Base-by-base conservation (phyloP, 1,139 yeast genomes). In the Taphrina confusa region DNA sequence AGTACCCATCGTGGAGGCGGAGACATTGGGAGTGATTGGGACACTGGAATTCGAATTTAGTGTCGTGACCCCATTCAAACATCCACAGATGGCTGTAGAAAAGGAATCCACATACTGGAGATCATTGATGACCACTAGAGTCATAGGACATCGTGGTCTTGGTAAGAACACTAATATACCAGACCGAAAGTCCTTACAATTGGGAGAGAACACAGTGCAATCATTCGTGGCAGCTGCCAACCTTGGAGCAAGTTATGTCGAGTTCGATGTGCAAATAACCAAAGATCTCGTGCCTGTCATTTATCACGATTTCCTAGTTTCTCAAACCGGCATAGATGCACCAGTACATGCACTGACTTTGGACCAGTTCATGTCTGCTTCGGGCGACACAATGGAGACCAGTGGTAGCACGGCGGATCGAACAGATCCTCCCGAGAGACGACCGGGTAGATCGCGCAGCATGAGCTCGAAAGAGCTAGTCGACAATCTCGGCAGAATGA, bases 211-310 rank as follows among this genome's bases (percentile, higher is more conserved):
- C 70, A 92, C 98, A 0, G 87, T 92, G 34, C 97, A 91, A 70
- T 87, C 96, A 0, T 92, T 92, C 67, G 87, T 92, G 70, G 96
- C 96, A 9, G 98, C 98, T 0, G 96, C 97, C 0, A 90, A 95
- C 3, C 76, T 92, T 66, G 98, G 98, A 37, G 97, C 95, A 9
- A 70, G 75, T 31, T 76, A 76, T 62, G 79, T 76, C 57, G 98
- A 92, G 73, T 92, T 92, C 71, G 98, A 92, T 73, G 97, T 92
- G 37, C 98, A 92, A 72, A 76, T 92, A 66, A 92, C 98, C n/a
- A 90, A 90, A 70, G 97, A 92, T 72, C 78, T 78, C 65, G 83
- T 89, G 11, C 97, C 97, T 1, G 97, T 92, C 11, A 87, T 92
- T 39, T 92, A 92, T 70, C 98, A 92, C 71, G 98, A 92, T 72